A percentile compares a stretch with the other conserved stretches of the same genome.
Evolutionary conservation across 352 stramenopile genomes (phyloP).

Genomic region (Phytophthora podocarpi): DNA sequence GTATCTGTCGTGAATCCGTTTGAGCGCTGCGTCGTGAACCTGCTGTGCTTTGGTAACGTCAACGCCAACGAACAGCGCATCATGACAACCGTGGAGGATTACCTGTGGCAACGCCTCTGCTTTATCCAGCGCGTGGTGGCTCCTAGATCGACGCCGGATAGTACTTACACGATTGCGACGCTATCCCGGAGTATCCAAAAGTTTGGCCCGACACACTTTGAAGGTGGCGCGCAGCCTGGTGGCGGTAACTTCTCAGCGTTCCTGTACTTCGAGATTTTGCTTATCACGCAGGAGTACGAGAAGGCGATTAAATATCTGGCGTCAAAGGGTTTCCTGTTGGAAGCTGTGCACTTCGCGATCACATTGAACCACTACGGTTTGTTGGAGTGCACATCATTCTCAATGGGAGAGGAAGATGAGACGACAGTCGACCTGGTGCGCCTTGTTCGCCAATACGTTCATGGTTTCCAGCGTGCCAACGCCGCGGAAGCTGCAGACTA

Average conservation of each 20-base stretch:
- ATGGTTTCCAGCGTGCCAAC: slow-evolving; percentile 82
- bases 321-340: slow-evolving; percentile 74
- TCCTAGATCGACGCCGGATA: slow-evolving; percentile 48
- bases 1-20: slow-evolving; percentile 76
- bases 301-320: slow-evolving; percentile 82
- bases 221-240: slow-evolving; percentile 43
- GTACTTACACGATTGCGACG: slow-evolving; percentile 63
- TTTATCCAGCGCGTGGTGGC: slow-evolving; percentile 66
- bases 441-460: slow-evolving; percentile 85
- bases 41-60: slow-evolving; percentile 79
- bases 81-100: slow-evolving; percentile 85
- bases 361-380: slow-evolving; percentile 82
- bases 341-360: slow-evolving; percentile 84
- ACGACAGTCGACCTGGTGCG: slow-evolving; percentile 67
- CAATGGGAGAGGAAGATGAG: slow-evolving; percentile 66
- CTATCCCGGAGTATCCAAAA: slow-evolving; percentile 78
- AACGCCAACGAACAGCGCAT: slow-evolving; percentile 80
- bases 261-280: slow-evolving; percentile 82
- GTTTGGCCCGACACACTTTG: slow-evolving; percentile 77
- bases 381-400: slow-evolving; percentile 62
- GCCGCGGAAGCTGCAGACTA: slow-evolving; percentile 83
- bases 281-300: slow-evolving; percentile 83
- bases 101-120: slow-evolving; percentile 84
- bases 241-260: slow-evolving; percentile 60
- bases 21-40: slow-evolving; percentile 82